Base-by-base conservation (phyloP, 768 basidiomycete genomes). In the Thelephora aurantiotincta region DNA sequence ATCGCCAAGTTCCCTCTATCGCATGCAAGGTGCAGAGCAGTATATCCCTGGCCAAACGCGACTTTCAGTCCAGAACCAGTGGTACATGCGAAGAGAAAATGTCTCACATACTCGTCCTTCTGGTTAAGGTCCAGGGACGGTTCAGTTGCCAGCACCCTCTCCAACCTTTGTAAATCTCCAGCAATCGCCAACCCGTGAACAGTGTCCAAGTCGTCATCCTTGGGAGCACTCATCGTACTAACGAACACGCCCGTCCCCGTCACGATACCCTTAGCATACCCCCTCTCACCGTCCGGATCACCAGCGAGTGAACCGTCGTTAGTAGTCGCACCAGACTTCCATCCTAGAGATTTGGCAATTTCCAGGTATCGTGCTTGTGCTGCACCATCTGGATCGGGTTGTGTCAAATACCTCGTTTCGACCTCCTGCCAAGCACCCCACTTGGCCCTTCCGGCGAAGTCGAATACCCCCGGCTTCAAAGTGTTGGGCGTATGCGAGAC, bases 1-100 rank as follows among this genome's bases (percentile, higher is more conserved):
- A 75, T 64, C 0, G 68, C 66, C 6, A 67, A 47, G 55, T 78
- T 71, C 1, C 92, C 92, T 57, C 91, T 69, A 61, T 96, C 92
- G 22, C 80, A 77, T 4, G 92, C 91, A 0, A 93, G 69, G 55
- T 96, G 92, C 16, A 96, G 63, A 6, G 91, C 73, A 0, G 90
- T 87, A 60, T 90, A 91, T 33, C 88, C 91, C 92, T 96, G 56
- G 5, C 16, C 43, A 45, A 48, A 30, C 9, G 26, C 26, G 50
- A 46, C 38, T 7, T 42, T 47, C 16, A 46, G 44, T 47, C 35
- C 11, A 35, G 35, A 35, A 23, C 33, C 16, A 45, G 13, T 41
- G 14, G 41, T 13, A 51, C 19, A 12, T 19, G 18, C 34, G n/a
- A 14, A 18, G 9, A 9, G 43, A 36, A 34, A 23, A 38, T 19